A percentile compares a stretch with the other conserved stretches of the same genome.
Evolutionary conservation across 495 filamentous ascomycete species (phyloP).

Genomic region (Entonaema liquescens): DNA sequence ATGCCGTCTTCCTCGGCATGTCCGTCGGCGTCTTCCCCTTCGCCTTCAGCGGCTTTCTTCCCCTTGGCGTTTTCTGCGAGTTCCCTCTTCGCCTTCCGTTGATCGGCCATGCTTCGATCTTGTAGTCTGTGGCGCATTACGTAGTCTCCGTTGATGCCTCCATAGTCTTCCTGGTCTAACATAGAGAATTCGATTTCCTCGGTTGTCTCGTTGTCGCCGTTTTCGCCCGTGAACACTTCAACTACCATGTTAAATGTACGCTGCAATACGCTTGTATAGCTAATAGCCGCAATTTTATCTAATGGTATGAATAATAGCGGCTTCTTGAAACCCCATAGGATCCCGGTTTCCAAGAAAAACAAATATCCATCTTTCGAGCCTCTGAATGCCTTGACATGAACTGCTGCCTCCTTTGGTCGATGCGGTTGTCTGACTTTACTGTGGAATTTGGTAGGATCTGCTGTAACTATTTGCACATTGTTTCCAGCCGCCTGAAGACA

Average conservation of each 20-base stretch:
- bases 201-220: conserved; percentile 55
- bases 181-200: conserved; percentile 85
- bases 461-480: conserved; percentile 68
- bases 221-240: conserved; percentile 57
- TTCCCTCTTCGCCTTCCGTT: conserved; percentile 77
- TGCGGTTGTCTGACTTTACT: conserved; percentile 82
- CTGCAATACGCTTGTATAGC: conserved; percentile 89
- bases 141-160: conserved; percentile 80
- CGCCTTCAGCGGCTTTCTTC: conserved; percentile 71
- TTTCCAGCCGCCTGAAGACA: conserved; percentile 63
- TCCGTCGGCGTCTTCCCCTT: conserved; percentile 59
- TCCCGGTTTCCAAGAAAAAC: conserved; percentile 86
- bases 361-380: conserved; percentile 96
- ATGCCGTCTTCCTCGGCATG: conserved; percentile 71
- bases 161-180: conserved; percentile 86
- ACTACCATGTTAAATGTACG: conserved; percentile 94
- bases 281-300: conserved; percentile 78
- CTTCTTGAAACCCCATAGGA: conserved; percentile 96
- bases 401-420: conserved; percentile 88
- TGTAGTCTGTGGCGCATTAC: conserved; percentile 82
- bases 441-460: conserved; percentile 78
- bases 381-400: conserved; percentile 88
- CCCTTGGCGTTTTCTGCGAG: conserved; percentile 55
- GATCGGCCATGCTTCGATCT: conserved; percentile 91
- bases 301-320: conserved; percentile 88